Percentiles rank a stretch among this genome's conserved stretches.
These are phyloP conservation scores for Dictyophora rubrovolvata DNA, from an alignment of 768 basidiomycete genomes.

Conservation along the genomic window DNA sequence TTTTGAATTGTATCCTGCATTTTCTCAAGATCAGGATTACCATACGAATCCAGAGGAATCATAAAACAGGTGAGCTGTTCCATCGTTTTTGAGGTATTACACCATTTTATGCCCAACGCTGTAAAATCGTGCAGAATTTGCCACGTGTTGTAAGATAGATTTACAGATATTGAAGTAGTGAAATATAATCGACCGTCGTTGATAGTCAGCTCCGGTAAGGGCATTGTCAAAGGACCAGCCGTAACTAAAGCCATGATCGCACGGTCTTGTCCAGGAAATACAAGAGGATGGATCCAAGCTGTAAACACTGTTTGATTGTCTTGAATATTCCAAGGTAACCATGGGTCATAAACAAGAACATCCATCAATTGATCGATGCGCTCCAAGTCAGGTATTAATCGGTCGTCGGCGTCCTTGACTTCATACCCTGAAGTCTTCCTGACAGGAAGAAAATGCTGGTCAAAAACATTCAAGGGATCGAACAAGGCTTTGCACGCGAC, in stretches of 20 bases:
- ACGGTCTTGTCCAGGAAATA: not conserved
- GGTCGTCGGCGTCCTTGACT: conserved; percentile 45
- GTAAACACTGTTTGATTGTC: not conserved
- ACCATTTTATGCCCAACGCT: conserved; percentile 47
- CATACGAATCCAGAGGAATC: conserved; percentile 45
- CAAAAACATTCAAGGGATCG: conserved; percentile 58
- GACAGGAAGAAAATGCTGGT: conserved; percentile 73
- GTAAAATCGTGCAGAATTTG: conserved; percentile 41
- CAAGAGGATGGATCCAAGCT: conserved; percentile 13
- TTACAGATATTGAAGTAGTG: not conserved
- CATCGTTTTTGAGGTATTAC: conserved; percentile 50
- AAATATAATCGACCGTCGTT: not conserved
- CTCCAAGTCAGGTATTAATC: conserved; percentile 31
- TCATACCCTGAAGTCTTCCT: conserved; percentile 38
- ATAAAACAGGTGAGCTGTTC: conserved; percentile 48
- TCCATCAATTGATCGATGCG: conserved; percentile 44
- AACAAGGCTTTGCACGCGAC: conserved; percentile 62
- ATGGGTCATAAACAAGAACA: conserved; percentile 57
- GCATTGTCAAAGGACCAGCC: not conserved
- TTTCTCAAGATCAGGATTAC: conserved; percentile 45
- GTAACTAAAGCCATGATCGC: not conserved
- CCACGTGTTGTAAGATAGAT: not conserved
- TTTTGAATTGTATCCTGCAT: conserved; percentile 41
- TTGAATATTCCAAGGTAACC: conserved; percentile 28
- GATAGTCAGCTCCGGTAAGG: not conserved